Base-by-base conservation (phyloP, 345 rosid genomes). In the Gossypium rotundifolium region DNA sequence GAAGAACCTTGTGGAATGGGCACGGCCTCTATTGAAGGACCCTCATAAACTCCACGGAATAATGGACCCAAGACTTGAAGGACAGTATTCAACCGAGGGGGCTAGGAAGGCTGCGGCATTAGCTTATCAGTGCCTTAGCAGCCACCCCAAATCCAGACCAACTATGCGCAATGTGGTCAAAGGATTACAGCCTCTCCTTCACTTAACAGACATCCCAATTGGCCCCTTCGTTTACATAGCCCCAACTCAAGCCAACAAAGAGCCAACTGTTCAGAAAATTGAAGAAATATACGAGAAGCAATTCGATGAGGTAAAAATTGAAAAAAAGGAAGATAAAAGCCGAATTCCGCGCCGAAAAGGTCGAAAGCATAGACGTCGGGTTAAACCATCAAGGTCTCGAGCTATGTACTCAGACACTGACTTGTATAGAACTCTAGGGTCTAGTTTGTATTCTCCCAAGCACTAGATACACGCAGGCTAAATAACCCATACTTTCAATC, bases 351-450 rank as follows among this genome's bases (percentile, higher is more conserved):
- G 40, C 8, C 77, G 22, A 55, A 86, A 58, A 66, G 84, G 81
- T 61, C 82, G 70, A 3, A 67, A 76, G 60, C 84, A 67, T 5
- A 76, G 84, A 73, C 89, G 79, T 60, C 79, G 78, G 71, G 60
- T 66, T 23, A 88, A 81, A 80, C 55, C 81, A 71, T 69, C 65
- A 52, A 86, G 73, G 86, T 83, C 88, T 69, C 85, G 94, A 2
- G 86, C 86, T 7, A 86, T 86, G 63, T 79, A 86, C 83, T 87
- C 97, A 8, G 98, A 93, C 79, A 89, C 96, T 7, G 74, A 84
- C 70, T 72, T 91, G 81, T 91, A 91, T 64, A 83, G 73, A 69
- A 83, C 85, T 64, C 85, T 86, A 75, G 90, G 93, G 70, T 82
- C 86, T 23, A 81, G 86, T 74, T 76, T 91, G 77, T 91, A 88